Conservation (phyloP, 257 asterid species). For the Solanum chilense region DNA sequence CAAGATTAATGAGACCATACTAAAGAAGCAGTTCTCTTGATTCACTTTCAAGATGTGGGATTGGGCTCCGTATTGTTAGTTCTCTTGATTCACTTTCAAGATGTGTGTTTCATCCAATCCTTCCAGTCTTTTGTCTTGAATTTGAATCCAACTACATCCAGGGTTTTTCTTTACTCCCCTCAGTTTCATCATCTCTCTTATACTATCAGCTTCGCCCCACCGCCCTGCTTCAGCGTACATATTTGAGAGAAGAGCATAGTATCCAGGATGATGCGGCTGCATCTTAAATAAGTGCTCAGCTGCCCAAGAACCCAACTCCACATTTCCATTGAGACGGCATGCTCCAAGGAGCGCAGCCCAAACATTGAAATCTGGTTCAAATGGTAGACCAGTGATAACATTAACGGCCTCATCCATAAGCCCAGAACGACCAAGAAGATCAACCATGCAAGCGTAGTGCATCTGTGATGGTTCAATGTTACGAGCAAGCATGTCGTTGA, state of each 20-base stretch:
- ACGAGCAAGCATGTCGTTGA: slow-evolving; percentile 39
- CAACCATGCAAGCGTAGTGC: slow-evolving; percentile 86
- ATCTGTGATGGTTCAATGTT: slow-evolving; percentile 45
- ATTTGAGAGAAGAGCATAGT: slow-evolving; percentile 52
- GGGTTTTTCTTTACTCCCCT: slow-evolving; percentile 66
- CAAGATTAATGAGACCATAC: too few relatives aligned
- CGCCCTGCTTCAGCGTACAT: slow-evolving; percentile 77
- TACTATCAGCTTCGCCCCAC: slow-evolving; percentile 64
- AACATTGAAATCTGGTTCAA: slow-evolving; percentile 33
- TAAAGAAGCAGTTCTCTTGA: too few relatives aligned
- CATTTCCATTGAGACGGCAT: slow-evolving; percentile 42
- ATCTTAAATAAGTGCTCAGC: slow-evolving; percentile 48
- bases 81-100: too few relatives aligned
- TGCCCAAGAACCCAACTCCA: slow-evolving; percentile 71
- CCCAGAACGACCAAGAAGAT: slow-evolving; percentile 70
- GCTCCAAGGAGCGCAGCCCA: slow-evolving; percentile 88
- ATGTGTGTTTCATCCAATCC: slow-evolving; percentile 10
- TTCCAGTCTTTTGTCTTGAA: slow-evolving; percentile 21
- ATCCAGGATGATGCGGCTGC: slow-evolving; percentile 66
- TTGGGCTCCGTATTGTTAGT: too few relatives aligned
- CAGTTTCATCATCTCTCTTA: slow-evolving; percentile 52
- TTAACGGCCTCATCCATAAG: slow-evolving; percentile 43
- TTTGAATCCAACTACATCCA: slow-evolving; percentile 74
- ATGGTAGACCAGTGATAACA: slow-evolving; percentile 30
- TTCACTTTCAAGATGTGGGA: too few relatives aligned